phyloP scores from a whole-genome alignment of 2,329 filamentous ascomycete species.

The Alternaria triticimaculans region DNA sequence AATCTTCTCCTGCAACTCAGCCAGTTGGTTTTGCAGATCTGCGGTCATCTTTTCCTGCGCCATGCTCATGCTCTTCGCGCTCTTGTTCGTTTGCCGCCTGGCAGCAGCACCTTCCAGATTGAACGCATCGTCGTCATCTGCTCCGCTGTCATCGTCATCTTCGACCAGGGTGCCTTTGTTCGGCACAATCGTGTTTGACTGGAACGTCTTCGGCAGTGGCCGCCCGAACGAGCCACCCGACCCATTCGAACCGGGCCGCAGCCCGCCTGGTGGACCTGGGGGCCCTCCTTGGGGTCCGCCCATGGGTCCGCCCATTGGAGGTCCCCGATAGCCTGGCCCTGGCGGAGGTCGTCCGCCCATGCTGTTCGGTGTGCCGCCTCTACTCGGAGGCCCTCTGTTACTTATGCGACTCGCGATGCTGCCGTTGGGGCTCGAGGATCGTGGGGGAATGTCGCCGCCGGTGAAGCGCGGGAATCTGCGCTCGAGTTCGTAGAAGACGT shows the following conservation, averaged over 20 bases:
- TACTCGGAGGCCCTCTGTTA: slow-evolving; percentile 64
- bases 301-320: slow-evolving; percentile 14
- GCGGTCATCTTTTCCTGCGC: slow-evolving; percentile 60
- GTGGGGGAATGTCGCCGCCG: slow-evolving; percentile 70
- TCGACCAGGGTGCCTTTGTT: slow-evolving; percentile 99
- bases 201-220: slow-evolving; percentile 86
- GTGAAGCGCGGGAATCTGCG: slow-evolving; percentile 84
- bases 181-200: slow-evolving; percentile 94
- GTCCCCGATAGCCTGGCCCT: slow-evolving; percentile 38
- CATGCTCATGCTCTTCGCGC: slow-evolving; percentile 43
- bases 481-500: slow-evolving; percentile 95
- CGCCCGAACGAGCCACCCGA: slow-evolving; percentile 72
- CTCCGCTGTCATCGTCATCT: slow-evolving; percentile 69
- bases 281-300: slow-evolving; percentile 53
- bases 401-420: slow-evolving; percentile 63
- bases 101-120: slow-evolving; percentile 59
- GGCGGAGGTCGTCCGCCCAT: slow-evolving; percentile 51
- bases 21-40: slow-evolving; percentile 81
- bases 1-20: slow-evolving; percentile 75
- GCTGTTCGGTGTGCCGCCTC: slow-evolving; percentile 64
- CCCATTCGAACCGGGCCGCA: slow-evolving; percentile 32
- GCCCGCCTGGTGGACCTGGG: slow-evolving; percentile 48
- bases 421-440: slow-evolving; percentile 69
- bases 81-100: slow-evolving; percentile 56
- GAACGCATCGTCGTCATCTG: slow-evolving; percentile 67